phyloP scores from a whole-genome alignment of 2,329 filamentous ascomycete genomes.

The Aureobasidium sp. region DNA sequence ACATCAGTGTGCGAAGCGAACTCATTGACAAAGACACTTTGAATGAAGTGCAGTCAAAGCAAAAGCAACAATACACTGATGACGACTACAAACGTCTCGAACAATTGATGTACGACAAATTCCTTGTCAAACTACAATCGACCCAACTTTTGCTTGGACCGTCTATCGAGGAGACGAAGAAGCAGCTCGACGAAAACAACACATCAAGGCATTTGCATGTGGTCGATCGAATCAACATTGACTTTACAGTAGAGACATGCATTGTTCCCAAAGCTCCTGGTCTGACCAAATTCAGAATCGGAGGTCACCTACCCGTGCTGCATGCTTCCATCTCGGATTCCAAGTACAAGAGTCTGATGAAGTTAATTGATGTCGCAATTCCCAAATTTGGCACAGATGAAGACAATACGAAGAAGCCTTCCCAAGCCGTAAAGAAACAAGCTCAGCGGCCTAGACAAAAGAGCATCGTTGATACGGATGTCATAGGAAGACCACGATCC shows the following conservation, averaged over 20 bases:
- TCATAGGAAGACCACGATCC: conserved; percentile 50
- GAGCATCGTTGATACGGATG: conserved; percentile 26
- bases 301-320: conserved; percentile 82
- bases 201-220: conserved; percentile 66
- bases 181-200: conserved; percentile 63
- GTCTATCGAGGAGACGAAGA: conserved; percentile 81
- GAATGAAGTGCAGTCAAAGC: conserved; percentile 82
- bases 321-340: conserved; percentile 87
- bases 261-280: conserved; percentile 96
- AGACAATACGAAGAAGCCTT: conserved; percentile 18
- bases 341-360: conserved; percentile 98
- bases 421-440: conserved; percentile 10
- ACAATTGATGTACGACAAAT: conserved; percentile 95
- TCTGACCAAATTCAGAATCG: conserved; percentile 82
- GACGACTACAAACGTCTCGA: conserved; percentile 84
- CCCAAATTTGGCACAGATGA: conserved; percentile 60
- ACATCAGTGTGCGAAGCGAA: conserved; percentile 89
- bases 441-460: conserved; percentile 16
- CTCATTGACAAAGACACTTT: conserved; percentile 87
- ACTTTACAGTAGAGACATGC: conserved; percentile 91
- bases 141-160: conserved; percentile 94
- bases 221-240: conserved; percentile 93
- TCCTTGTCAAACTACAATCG: conserved; percentile 83
- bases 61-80: conserved; percentile 77
- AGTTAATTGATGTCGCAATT: conserved; percentile 86